Percentiles rank a stretch among this genome's conserved stretches.
phyloP scores from a whole-genome alignment of 768 basidiomycete species.

The Mycena floridula region DNA sequence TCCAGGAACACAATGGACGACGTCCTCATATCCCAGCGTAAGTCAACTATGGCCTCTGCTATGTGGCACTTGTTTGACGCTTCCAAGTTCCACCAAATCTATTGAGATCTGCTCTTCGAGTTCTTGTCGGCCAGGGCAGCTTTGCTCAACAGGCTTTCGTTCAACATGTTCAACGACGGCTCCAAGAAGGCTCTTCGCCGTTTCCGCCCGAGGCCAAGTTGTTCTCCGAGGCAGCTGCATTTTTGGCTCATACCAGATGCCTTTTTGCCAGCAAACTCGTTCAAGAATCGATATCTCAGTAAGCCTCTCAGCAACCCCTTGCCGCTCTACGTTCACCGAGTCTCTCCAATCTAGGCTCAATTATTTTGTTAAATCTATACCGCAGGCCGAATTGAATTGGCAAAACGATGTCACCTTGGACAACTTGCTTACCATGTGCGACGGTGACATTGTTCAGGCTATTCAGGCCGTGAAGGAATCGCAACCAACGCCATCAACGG shows the following conservation, averaged over 20 bases:
- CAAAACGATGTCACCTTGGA: constrained; percentile 1
- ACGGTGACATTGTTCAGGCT: constrained; percentile 12
- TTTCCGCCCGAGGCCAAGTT: constrained; percentile 7
- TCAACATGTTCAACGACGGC: constrained; percentile 8
- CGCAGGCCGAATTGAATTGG: constrained; percentile 5
- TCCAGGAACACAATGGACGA: constrained; percentile 13
- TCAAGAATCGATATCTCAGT: constrained; percentile 9
- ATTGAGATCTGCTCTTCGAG: constrained; percentile 9
- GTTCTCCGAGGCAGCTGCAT: constrained; percentile 4
- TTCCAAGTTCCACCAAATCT: constrained; percentile 5
- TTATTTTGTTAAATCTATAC: constrained; percentile 8
- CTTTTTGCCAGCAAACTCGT: constrained; percentile 11
- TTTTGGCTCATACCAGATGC: constrained; percentile 7
- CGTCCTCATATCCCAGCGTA: constrained; percentile 10
- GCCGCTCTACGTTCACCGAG: neutral
- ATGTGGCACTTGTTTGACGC: neutral
- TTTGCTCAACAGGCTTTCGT: constrained; percentile 7
- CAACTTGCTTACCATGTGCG: constrained; percentile 1
- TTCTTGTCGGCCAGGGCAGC: constrained; percentile 7
- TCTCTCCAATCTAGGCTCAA: constrained; percentile 5
- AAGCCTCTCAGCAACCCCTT: neutral
- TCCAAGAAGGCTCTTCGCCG: constrained; percentile 4
- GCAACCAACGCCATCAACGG: constrained; percentile 2
- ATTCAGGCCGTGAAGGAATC: constrained; percentile 11
- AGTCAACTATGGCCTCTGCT: neutral